Conservation (phyloP, 2,329 filamentous ascomycete genomes). For the Anthostomella pinea region DNA sequence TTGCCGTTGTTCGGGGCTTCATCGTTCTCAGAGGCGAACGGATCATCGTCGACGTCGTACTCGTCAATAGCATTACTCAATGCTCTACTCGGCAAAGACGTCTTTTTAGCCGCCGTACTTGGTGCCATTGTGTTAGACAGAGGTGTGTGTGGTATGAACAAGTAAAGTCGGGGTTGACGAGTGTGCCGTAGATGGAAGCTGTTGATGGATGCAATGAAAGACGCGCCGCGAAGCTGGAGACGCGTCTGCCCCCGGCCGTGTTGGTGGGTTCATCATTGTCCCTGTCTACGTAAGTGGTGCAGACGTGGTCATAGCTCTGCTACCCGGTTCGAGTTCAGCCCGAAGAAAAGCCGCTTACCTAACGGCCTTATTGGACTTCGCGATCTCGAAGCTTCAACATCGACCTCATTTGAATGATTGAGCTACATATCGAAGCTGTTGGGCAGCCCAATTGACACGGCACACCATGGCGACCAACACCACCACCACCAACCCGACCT, state of each 20-base stretch:
- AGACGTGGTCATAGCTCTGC: slow-evolving; percentile 14
- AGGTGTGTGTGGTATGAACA: too few relatives aligned
- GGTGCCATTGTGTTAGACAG: too few relatives aligned
- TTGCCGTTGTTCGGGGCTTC: slow-evolving; percentile 28
- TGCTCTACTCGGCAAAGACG: slow-evolving; percentile 30
- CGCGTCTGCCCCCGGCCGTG: too few relatives aligned
- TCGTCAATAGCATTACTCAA: slow-evolving; percentile 70
- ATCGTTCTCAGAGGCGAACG: slow-evolving; percentile 44
- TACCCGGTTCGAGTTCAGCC: slow-evolving; percentile 5
- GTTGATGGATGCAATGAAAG: slow-evolving; percentile 15
- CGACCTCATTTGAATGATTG: slow-evolving; percentile 18
- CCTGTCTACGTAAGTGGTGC: slow-evolving; percentile 1
- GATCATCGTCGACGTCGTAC: slow-evolving; percentile 64
- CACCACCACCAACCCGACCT: slow-evolving; percentile 39
- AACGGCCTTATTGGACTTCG: slow-evolving; percentile 20
- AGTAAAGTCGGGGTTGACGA: too few relatives aligned
- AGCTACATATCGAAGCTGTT: slow-evolving; percentile 20
- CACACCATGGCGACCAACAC: slow-evolving; percentile 39
- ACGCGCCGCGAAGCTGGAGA: slow-evolving; percentile 3
- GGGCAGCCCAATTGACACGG: slow-evolving; percentile 28
- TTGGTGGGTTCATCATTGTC: too few relatives aligned
- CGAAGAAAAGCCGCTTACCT: slow-evolving; percentile 31
- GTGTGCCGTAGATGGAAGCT: too few relatives aligned
- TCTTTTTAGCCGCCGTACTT: slow-evolving; percentile 15
- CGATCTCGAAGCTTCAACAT: slow-evolving; percentile 26